Conservation (phyloP, 257 asterid species). For the Salvia miltiorrhiza region DNA sequence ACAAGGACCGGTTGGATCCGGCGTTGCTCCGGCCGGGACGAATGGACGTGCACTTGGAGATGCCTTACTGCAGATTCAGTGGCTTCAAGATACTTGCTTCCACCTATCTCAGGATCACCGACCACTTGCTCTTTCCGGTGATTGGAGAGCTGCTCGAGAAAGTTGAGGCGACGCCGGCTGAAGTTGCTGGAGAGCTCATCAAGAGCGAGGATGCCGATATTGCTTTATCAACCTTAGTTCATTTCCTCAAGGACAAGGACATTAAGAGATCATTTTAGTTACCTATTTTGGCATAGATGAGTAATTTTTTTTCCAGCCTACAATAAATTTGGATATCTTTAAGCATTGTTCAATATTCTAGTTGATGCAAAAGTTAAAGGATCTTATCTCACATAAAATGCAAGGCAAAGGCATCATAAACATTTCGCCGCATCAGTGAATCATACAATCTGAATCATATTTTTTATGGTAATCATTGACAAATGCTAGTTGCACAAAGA, state of each 20-base stretch:
- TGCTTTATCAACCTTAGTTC: slow-evolving; percentile 36
- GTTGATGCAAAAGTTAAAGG: background rate
- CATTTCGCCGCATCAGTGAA: background rate
- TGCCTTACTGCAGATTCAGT: slow-evolving; percentile 55
- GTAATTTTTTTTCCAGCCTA: background rate
- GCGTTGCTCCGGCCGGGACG: slow-evolving; percentile 76
- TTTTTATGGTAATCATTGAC: background rate
- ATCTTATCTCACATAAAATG: background rate
- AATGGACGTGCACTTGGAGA: slow-evolving; percentile 71
- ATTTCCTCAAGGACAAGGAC: slow-evolving; percentile 38
- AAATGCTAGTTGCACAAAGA: background rate
- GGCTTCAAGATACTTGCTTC: slow-evolving; percentile 60
- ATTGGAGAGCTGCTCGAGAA: slow-evolving; percentile 36
- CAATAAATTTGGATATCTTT: background rate
- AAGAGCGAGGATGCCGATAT: slow-evolving; percentile 46
- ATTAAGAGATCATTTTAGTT: background rate
- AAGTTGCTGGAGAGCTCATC: slow-evolving; percentile 82
- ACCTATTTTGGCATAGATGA: background rate
- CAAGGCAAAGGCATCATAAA: background rate
- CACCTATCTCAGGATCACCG: slow-evolving; percentile 47
- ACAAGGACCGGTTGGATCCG: slow-evolving; percentile 59
- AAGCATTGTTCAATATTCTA: background rate
- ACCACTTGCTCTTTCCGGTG: slow-evolving; percentile 39
- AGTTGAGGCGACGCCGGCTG: slow-evolving; percentile 70
- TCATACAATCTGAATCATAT: background rate